Conservation (phyloP, 2,329 filamentous ascomycete species). For the Fusarium cicatricum region DNA sequence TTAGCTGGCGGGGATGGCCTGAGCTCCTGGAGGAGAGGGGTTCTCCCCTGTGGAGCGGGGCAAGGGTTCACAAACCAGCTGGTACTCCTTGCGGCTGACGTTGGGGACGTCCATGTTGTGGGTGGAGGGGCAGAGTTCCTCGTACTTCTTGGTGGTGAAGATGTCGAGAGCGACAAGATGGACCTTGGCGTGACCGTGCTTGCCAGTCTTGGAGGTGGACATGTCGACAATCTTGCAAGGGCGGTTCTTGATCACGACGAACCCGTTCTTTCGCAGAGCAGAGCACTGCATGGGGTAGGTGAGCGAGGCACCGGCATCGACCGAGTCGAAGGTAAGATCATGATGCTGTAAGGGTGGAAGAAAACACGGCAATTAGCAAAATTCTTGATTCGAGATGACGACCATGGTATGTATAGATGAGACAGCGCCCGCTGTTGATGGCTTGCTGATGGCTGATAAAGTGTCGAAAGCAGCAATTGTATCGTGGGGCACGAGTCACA, state of each 20-base stretch:
- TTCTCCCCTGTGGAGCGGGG: constrained; percentile 35
- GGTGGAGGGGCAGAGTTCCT: constrained; percentile 98
- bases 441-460: constrained; percentile 19
- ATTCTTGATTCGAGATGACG: constrained; percentile 4
- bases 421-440: constrained; percentile 7
- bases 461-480: constrained; percentile 25
- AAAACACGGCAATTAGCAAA: constrained; percentile 35
- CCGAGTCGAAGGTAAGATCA: constrained; percentile 83
- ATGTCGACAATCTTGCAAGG: constrained; percentile 99
- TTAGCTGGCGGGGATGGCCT: constrained; percentile 25
- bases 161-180: constrained; percentile 98
- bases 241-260: constrained; percentile 97
- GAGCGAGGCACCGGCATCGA: constrained; percentile 92
- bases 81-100: constrained; percentile 89
- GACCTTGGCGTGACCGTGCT: constrained; percentile 99
- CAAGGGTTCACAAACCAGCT: constrained; percentile 76
- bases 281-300: constrained; percentile 99
- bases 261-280: constrained; percentile 98
- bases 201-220: constrained; percentile 99
- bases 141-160: constrained; percentile 99
- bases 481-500: constrained; percentile 50
- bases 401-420: not conserved
- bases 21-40: constrained; percentile 27
- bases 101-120: constrained; percentile 98
- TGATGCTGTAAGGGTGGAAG: constrained; percentile 62